Conservation (phyloP, 768 basidiomycete genomes). For the Boletellus emodensis region DNA sequence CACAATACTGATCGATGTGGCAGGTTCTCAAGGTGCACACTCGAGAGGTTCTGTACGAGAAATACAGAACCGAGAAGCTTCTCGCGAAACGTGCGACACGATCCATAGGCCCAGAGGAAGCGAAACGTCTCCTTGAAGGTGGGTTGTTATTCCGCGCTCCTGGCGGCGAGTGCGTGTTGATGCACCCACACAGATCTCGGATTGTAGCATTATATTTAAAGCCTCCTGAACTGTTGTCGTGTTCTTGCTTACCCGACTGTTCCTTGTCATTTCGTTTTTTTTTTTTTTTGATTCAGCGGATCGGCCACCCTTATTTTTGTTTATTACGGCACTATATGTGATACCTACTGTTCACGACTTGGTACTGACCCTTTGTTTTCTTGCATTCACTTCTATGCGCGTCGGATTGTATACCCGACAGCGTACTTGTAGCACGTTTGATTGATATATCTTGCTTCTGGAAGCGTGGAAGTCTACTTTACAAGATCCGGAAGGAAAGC, state of each 20-base stretch:
- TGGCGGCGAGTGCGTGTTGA: constrained; percentile 24
- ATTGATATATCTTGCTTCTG: constrained; percentile 21
- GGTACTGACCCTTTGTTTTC: constrained; percentile 21
- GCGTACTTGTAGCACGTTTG: constrained; percentile 23
- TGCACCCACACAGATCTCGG: constrained; percentile 40
- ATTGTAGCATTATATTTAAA: constrained; percentile 34
- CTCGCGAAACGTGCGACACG: constrained; percentile 80
- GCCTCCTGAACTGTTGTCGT: constrained; percentile 10
- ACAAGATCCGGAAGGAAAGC: constrained; percentile 2
- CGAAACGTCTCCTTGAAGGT: constrained; percentile 73
- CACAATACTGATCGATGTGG: constrained; percentile 5
- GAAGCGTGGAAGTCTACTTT: constrained; percentile 4
- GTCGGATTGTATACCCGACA: constrained; percentile 19
- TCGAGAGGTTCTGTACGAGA: constrained; percentile 89
- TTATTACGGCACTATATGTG: constrained; percentile 13
- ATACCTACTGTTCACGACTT: constrained; percentile 17
- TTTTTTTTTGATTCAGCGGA: constrained; percentile 3
- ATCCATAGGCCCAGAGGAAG: constrained; percentile 71
- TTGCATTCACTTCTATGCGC: constrained; percentile 17
- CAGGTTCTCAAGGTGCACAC: constrained; percentile 81
- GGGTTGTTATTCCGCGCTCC: constrained; percentile 27
- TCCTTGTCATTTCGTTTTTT: constrained; percentile 2
- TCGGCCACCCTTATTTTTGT: not conserved
- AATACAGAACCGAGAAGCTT: constrained; percentile 87
- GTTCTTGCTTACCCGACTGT: constrained; percentile 23